Conservation (phyloP, 306 rosid species). For the Cercis canadensis region DNA sequence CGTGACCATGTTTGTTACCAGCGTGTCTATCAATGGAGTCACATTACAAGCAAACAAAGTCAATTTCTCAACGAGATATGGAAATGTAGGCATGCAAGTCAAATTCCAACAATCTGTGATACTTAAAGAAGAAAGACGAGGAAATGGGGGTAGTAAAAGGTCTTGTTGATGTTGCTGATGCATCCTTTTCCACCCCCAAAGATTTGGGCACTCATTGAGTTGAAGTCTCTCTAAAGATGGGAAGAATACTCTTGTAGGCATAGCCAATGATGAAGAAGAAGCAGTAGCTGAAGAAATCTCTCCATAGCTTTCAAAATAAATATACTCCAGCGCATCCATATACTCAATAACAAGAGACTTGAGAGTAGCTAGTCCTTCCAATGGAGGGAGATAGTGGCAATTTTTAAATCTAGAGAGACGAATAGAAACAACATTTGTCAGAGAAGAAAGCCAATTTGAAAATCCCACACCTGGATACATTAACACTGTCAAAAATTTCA, state of each 20-base stretch:
- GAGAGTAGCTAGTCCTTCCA: not conserved
- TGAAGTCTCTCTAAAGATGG: no score
- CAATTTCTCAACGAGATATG: not conserved
- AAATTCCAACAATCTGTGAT: not conserved
- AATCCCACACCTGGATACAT: not conserved
- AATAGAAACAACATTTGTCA: not conserved
- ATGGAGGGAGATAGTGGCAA: not conserved
- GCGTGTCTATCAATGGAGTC: constrained; percentile 1
- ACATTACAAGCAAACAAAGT: not conserved
- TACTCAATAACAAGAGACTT: no score
- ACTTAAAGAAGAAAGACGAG: constrained; percentile 1
- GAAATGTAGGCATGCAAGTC: not conserved
- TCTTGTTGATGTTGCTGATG: not conserved
- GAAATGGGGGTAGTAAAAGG: constrained; percentile 6
- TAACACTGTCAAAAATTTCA: not conserved
- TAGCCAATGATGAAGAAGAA: no score
- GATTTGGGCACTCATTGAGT: no score
- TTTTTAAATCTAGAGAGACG: not conserved
- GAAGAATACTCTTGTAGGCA: no score
- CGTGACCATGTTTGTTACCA: not conserved
- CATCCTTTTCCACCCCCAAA: not conserved
- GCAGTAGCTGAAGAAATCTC: no score
- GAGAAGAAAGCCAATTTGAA: not conserved
- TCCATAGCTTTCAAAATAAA: no score
- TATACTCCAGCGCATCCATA: no score